Evolutionary conservation across 768 basidiomycete species (phyloP).

Genomic region (Ramaria rubella): DNA sequence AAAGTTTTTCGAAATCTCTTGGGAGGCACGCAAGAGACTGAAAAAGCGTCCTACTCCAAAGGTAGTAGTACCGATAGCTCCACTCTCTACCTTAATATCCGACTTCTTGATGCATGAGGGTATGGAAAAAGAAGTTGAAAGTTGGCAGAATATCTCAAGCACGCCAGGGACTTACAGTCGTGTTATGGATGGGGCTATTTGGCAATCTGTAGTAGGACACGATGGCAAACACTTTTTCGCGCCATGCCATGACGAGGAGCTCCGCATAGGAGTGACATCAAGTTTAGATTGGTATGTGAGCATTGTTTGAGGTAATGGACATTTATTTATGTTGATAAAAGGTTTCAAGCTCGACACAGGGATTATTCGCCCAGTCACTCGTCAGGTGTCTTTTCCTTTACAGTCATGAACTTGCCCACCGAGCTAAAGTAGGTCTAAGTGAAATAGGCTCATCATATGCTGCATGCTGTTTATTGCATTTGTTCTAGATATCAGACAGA

Average conservation of each 20-base stretch:
- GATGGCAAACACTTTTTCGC: conserved; percentile 27
- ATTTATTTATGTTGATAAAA: background rate
- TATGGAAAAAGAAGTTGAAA: conserved; percentile 20
- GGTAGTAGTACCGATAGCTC: too few relatives aligned
- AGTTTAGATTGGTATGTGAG: conserved; percentile 28
- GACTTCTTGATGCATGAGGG: conserved; percentile 10
- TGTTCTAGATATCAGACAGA: conserved; percentile 20
- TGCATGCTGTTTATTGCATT: background rate
- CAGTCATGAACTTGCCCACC: conserved; percentile 25
- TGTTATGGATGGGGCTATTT: conserved; percentile 26
- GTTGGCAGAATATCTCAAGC: conserved; percentile 9
- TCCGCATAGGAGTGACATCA: conserved; percentile 23
- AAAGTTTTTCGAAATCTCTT: background rate
- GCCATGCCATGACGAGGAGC: conserved; percentile 19
- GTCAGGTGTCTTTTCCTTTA: conserved; percentile 29
- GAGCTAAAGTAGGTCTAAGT: conserved; percentile 19
- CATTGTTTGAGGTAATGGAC: background rate
- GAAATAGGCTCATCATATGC: background rate
- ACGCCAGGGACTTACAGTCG: conserved; percentile 15
- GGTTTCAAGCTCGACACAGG: background rate
- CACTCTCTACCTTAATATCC: background rate
- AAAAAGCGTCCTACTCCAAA: too few relatives aligned
- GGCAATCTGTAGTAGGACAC: conserved; percentile 17
- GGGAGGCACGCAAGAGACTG: background rate
- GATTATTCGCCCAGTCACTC: conserved; percentile 27